Conservation (phyloP, 768 basidiomycete species). For the Mycena filopes region DNA sequence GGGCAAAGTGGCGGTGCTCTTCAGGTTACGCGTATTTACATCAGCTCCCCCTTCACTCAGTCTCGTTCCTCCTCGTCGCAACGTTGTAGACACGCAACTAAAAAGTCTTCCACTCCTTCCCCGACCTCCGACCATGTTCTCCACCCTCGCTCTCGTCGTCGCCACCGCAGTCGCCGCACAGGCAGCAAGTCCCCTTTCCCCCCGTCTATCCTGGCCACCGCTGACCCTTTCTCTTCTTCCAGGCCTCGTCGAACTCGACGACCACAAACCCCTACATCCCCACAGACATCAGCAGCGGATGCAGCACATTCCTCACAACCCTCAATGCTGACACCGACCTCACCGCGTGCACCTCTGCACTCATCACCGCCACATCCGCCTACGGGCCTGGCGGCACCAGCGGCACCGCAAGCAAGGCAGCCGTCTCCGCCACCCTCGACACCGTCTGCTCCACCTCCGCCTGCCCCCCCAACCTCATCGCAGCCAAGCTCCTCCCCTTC, state of each 20-base stretch:
- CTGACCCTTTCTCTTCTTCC: conserved; percentile 6
- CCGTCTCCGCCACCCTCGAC: conserved; percentile 63
- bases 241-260: conserved; percentile 39
- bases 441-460: conserved; percentile 61
- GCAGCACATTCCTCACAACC: conserved; percentile 65
- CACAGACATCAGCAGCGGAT: conserved; percentile 64
- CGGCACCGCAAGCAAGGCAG: conserved; percentile 50
- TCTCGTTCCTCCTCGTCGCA: conserved; percentile 20
- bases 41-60: conserved; percentile 30
- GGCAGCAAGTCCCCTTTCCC: conserved; percentile 52
- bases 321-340: conserved; percentile 74
- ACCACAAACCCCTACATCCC: conserved; percentile 70
- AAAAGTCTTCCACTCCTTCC: conserved; percentile 62
- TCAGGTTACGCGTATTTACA: background rate
- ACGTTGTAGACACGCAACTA: conserved; percentile 40
- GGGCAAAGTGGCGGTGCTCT: background rate
- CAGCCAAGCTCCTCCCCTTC: conserved; percentile 73
- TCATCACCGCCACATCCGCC: conserved; percentile 67
- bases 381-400: conserved; percentile 59
- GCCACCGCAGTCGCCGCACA: conserved; percentile 62
- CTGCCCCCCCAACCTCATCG: conserved; percentile 71
- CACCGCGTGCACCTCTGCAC: conserved; percentile 66
- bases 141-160: conserved; percentile 51
- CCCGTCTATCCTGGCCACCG: conserved; percentile 1
- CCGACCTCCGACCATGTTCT: conserved; percentile 31